Evolutionary conservation across 345 rosid species (phyloP), one percentile per base, ranked within the genome.

Genomic region (Hevea brasiliensis): DNA sequence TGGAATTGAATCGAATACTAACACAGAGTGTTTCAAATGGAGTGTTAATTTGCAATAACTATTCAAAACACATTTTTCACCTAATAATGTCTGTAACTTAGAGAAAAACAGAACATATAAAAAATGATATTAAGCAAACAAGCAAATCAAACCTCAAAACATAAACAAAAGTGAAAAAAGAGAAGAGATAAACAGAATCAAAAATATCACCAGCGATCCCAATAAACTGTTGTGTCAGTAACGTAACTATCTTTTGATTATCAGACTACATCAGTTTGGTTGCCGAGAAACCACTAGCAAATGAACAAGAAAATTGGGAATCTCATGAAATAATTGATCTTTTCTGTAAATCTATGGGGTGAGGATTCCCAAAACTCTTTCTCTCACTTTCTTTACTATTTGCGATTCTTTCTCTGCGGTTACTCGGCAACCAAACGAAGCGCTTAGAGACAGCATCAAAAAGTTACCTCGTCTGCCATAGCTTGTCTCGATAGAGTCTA

Each of bases 391-490:
- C 44, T 9, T 54, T 23, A 2, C 18, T 14, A 65, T 65, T 65
- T 65, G 8, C n/a, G n/a, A 42, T 21, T 44, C 3, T 65, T 7
- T 8, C 42, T 44, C 27, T 5, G 23, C 56, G 8, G 40, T 18
- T 47, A 18, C 44, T 18, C 41, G 70, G 55, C 23, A 8, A 67
- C 70, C 44, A 67, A 29, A 29, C 41, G 26, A 35, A 50, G 4
- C 27, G 18, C 1, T 29, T 11, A 29, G 14, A 32, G 20, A 50
- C n/a, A n/a, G 13, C 15, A 47, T 48, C 58, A 20, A 67, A 29
- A 32, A 15, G 18, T 50, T 67, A 67, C 70, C 70, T 67, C 59
- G 44, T 67, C 70, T 0, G 70, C 70, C 70, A 67, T 67, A 42
- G 70, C 23, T 18, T 10, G 7, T 18, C 1, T 23, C 59, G 15